Conservation (phyloP, 805 yeast species). For the Lachancea sp. region DNA sequence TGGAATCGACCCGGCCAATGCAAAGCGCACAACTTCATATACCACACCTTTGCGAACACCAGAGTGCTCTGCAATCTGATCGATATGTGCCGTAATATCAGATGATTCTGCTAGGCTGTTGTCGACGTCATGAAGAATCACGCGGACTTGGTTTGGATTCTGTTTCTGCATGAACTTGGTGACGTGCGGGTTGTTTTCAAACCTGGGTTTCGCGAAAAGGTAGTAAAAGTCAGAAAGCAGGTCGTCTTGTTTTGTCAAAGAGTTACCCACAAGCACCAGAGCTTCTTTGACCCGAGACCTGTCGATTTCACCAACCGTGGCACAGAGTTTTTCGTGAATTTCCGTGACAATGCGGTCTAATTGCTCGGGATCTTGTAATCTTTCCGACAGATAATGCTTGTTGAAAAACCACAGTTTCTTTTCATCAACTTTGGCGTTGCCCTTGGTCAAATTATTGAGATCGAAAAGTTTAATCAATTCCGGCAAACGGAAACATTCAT, state of each 20-base stretch:
- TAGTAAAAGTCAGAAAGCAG: slow-evolving; percentile 43
- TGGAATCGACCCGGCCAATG: slow-evolving; percentile 61
- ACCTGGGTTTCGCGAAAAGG: slow-evolving; percentile 38
- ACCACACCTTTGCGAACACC: slow-evolving; percentile 33
- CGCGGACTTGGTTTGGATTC: slow-evolving; percentile 9
- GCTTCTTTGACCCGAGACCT: slow-evolving; percentile 35
- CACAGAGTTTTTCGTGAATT: slow-evolving; percentile 18
- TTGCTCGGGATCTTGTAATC: slow-evolving; percentile 34
- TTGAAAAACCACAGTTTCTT: slow-evolving; percentile 72
- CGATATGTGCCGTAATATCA: slow-evolving; percentile 10
- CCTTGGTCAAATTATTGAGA: slow-evolving; percentile 73
- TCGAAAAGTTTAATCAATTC: slow-evolving; percentile 54
- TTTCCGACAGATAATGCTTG: slow-evolving; percentile 51
- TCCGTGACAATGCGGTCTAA: slow-evolving; percentile 36
- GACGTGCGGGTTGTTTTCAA: slow-evolving; percentile 17
- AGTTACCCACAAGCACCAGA: slow-evolving; percentile 41
- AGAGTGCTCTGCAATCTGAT: slow-evolving; percentile 5
- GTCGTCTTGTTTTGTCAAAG: slow-evolving; percentile 50
- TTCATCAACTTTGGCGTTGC: slow-evolving; percentile 87
- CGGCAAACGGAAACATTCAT: slow-evolving; percentile 46
- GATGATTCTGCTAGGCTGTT: slow-evolving; percentile 3
- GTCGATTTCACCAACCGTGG: slow-evolving; percentile 15
- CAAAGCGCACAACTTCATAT: slow-evolving; percentile 57
- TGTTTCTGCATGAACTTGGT: slow-evolving; percentile 29
- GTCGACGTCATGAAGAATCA: slow-evolving; percentile 16